Evolutionary conservation across 2,329 filamentous ascomycete genomes (phyloP).

Genomic region (Teratosphaeria pseudoeucalypti): DNA sequence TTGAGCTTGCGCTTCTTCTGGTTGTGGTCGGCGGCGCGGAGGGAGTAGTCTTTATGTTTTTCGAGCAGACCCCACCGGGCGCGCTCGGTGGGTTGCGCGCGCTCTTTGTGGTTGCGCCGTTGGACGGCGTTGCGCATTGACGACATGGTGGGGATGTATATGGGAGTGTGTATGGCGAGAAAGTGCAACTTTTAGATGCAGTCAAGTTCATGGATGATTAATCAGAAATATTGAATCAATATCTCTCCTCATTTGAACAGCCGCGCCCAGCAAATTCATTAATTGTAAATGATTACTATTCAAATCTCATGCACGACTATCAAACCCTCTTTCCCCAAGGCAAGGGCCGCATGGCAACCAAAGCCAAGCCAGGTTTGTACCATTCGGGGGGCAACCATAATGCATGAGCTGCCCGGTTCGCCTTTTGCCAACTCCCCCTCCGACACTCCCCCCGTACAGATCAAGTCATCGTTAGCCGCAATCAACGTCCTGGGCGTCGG

Average conservation of each 20-base stretch:
- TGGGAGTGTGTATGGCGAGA: background rate
- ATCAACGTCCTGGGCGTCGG: background rate
- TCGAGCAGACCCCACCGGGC: constrained; percentile 83
- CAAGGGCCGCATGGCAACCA: background rate
- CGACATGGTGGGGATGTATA: constrained; percentile 34
- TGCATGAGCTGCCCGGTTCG: background rate
- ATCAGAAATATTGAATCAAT: background rate
- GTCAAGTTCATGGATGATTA: background rate
- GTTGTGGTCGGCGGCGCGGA: constrained; percentile 55
- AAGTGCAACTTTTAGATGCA: background rate
- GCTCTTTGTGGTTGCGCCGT: constrained; percentile 78
- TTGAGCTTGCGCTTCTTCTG: constrained; percentile 50
- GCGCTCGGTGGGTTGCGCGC: constrained; percentile 75
- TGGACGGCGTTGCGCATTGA: constrained; percentile 56
- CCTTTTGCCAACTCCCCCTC: background rate
- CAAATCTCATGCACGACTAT: background rate
- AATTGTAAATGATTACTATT: too few relatives aligned
- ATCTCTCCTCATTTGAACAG: background rate
- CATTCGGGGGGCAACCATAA: background rate
- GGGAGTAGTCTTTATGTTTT: constrained; percentile 77
- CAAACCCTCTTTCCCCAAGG: background rate
- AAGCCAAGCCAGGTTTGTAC: background rate
- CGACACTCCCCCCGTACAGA: background rate
- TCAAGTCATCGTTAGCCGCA: background rate
- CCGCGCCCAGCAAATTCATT: too few relatives aligned